Evolutionary conservation across 2,329 filamentous ascomycete genomes (phyloP), one percentile per base, ranked within the genome.

Genomic region (Tolypocladium tropicale): DNA sequence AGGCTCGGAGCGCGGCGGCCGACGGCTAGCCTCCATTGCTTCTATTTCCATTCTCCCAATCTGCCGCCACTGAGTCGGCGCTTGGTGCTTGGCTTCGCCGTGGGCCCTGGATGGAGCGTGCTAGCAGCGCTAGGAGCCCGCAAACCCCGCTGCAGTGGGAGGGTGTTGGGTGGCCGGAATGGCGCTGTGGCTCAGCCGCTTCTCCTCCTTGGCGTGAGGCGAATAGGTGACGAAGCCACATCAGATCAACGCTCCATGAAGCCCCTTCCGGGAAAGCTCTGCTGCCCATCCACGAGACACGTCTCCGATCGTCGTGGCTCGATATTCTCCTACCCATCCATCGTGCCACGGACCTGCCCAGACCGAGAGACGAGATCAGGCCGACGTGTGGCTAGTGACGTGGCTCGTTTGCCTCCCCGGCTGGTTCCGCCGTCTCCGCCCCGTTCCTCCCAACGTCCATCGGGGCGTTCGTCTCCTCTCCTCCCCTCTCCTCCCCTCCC

Each of bases 361-460:
- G 54, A 56, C 52, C 53, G 21, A n/a, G 16, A 9, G 2, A 3
- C 25, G 18, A 7, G 5, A 32, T 11, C 18, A n/a, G 23, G 21
- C 3, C 21, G 16, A 48, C 21, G 55, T 58, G 57, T 60, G 60
- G 60, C 60, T 61, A 34, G 57, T 60, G 57, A 61, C 60, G 58
- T 60, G 60, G 60, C 60, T 60, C 55, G 34, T 57, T 53, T 36
- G 53, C 59, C 55, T 53, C 54, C 43, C 18, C n/a, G 25, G 25
- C 25, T 18, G 7, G 6, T 18, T 32, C 46, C 46, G 46, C 16
- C 46, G 46, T n/a, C 32, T 49, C 46, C 46, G 25, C 46, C 25
- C 25, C 46, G 46, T 30, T 23, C n/a, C 39, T 43, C 39, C 9
- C 39, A n/a, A 23, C 25, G 14, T 18, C 6, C 14, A 18, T 18